Base-by-base conservation (phyloP, 1,139 yeast species). In the Candida frijolesensis region DNA sequence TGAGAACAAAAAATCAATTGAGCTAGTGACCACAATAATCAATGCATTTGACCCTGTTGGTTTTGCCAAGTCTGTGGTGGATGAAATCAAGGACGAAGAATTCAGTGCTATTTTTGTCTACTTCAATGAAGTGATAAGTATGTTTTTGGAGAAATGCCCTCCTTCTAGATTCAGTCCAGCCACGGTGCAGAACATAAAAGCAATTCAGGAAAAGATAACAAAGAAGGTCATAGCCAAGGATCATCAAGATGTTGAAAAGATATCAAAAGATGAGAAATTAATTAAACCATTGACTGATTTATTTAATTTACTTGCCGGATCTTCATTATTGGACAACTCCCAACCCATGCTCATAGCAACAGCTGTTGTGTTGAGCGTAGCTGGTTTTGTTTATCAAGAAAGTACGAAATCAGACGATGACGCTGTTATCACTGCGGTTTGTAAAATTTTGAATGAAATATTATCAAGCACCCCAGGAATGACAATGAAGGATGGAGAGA, bases 201-300 rank as follows among this genome's bases (percentile, higher is more conserved):
- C 69, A 66, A 53, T 68, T 68, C 0, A 67, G 63, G 33, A 53
- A 61, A 5, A 73, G 71, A 44, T 60, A 50, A 62, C 68, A 48
- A 81, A 80, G 53, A 95, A 88, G 57, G 78, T 84, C 41, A 64
- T 82, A 27, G 96, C 46, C 38, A 44, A 45, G 33, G 46, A 27
- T 22, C 48, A 44, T 38, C 39, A 42, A 5, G 30, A 41, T 14
- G 38, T 32, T 6, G 34, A 45, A 11, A 37, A 43, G 6, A 27
- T 51, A 10, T 25, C 54, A 7, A 54, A 60, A 11, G 71, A 70
- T 54, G 60, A 61, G 0, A 55, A 57, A 15, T 59, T 56, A 38
- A 47, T 60, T 32, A 68, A 65, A 45, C 62, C 70, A 1, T 54
- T 74, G 4, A 64, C 71, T 8, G 79, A 74, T 52, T 60, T 68